Base-by-base conservation (phyloP, 768 basidiomycete species). In the Galerina marginata region DNA sequence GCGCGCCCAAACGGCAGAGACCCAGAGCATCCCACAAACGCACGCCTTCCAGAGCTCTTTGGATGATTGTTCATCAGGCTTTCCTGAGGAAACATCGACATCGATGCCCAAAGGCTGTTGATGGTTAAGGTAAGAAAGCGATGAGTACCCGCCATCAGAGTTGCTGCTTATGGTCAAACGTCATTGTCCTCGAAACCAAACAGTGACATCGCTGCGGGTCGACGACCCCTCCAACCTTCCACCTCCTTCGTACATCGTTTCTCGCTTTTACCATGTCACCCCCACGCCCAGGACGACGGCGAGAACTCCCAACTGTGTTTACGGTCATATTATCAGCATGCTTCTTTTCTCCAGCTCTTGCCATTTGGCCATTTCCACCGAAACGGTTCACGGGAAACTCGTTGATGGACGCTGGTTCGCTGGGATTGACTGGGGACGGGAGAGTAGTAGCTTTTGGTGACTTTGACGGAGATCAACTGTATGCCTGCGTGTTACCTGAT, bases 381-480 rank as follows among this genome's bases (percentile, higher is more conserved):
- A 93, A 95, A 71, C 82, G 92, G 42, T 96, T 94, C 77, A 86
- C 82, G 9, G 86, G 88, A 54, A 96, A 95, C 67, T 83, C 90
- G 0, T 81, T 98, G 53, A 78, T 97, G 51, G 80, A 86, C 61
- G 89, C 94, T 2, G 96, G 95, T 7, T 76, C 87, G 1, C 79
- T 96, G 72, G 96, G 95, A 2, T 75, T 98, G 36, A 82, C 83
- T 48, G 82, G 80, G n/a, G 83, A 86, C 54, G 88, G 86, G 26
- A 82, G 91, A 53, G 83, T 97, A 16, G 82, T 93, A 60, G 96
- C 95, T 7, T 92, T 93, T 67, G 97, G 95, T 36, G 96, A 99
- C 77, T 96, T 96, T 74, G 88, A 98, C 72, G 95, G 93, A 4
- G 95, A 99, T 74, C 95, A 98, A 72, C 91, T 92, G 95, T 97